Evolutionary conservation across 768 basidiomycete species (phyloP), one percentile per base, ranked within the genome.

Genomic region (Scleroderma bovista): DNA sequence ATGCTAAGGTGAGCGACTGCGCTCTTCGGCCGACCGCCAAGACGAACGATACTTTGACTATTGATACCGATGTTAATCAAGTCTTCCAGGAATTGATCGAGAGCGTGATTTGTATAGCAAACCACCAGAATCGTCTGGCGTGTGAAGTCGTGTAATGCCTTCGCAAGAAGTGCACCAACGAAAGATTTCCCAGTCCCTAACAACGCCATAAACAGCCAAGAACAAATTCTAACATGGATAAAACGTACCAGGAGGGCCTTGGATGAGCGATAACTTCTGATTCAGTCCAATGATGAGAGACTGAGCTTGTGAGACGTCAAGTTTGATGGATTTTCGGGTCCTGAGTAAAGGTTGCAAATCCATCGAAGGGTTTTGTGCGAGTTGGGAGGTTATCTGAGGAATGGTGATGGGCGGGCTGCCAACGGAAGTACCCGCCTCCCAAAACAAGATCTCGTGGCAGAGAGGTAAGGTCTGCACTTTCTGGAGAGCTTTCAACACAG

Each of bases 131-230:
- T 84, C 0, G 60, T 79, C 44, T 72, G 68, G 0, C 56, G 16
- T 0, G 77, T 76, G 47, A 65, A 63, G 12, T 78, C 73, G 43
- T 84, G 75, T 3, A 85, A 62, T 4, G 75, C 67, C 55, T 85
- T 86, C 0, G 82, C 83, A 0, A 86, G 64, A 2, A 86, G 69
- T 0, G 81, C 81, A 0, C 86, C 85, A 19, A 87, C 79, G 58
- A 85, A 85, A 0, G 83, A 85, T 49, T 87, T 87, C 1, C 85
- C 86, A 0, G 85, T 87, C 1, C 85, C 86, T 86, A 16, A n/a
- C 9, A 33, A 40, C 15, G 20, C 11, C 44, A 23, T 53, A 19
- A 49, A n/a, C n/a, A 13, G 32, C 6, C 17, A 5, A 9, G 26
- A 29, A 39, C n/a, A n/a, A n/a, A 5, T 4, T 6, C 5, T 26